Percentiles rank a stretch among this genome's conserved stretches.
These are phyloP conservation scores for Hypoxylon rubiginosum DNA, from an alignment of 2,329 filamentous ascomycete genomes.

Conservation along the genomic window DNA sequence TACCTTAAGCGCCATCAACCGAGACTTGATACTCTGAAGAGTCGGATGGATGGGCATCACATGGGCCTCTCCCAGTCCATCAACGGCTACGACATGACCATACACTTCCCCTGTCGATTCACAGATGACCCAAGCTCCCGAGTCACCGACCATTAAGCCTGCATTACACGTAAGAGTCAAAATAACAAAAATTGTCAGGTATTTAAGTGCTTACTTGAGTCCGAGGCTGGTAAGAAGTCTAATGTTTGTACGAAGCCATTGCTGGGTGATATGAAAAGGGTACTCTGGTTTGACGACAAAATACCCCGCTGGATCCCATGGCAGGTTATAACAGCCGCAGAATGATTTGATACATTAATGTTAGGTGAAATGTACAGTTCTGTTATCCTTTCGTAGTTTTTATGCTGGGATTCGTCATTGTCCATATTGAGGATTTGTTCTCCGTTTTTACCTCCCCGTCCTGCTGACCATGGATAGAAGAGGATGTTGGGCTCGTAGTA, in stretches of 20 bases:
- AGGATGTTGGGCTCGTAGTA: not conserved
- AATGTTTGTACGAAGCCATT: not conserved
- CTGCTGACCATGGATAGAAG: not conserved
- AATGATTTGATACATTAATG: not conserved
- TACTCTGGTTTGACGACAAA: not conserved
- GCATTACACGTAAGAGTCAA: not conserved
- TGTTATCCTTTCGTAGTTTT: not conserved
- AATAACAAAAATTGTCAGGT: no score
- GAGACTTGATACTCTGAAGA: not conserved
- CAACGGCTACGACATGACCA: not conserved
- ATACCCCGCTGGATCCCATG: not conserved
- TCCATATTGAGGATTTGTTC: not conserved
- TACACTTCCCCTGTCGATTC: not conserved
- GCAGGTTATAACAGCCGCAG: not conserved
- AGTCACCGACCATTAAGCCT: not conserved
- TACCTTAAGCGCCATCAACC: not conserved
- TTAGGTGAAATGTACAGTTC: not conserved
- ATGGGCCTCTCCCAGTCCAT: not conserved
- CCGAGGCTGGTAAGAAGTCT: not conserved
- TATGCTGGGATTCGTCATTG: not conserved
- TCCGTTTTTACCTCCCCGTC: not conserved
- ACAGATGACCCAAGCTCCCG: not conserved
- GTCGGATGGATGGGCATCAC: not conserved
- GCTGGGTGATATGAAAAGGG: not conserved
- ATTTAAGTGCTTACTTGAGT: not conserved